A percentile compares a stretch with the other conserved stretches of the same genome.
Evolutionary conservation across 2,329 filamentous ascomycete species (phyloP).

Genomic region (Paraphoma chrysanthemicola): DNA sequence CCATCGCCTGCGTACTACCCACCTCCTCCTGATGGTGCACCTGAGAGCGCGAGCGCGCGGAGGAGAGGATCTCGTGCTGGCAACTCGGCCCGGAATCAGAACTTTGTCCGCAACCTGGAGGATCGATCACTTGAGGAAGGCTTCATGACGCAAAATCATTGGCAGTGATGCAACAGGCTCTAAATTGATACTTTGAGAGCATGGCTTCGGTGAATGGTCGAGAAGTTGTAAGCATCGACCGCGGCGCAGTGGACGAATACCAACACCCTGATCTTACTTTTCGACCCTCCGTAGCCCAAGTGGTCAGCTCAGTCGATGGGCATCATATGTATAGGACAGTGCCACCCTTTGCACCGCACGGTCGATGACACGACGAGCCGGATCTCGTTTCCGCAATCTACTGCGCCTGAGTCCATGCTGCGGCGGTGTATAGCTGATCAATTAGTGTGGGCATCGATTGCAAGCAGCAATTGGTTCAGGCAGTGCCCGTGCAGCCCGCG

Average conservation of each 20-base stretch:
- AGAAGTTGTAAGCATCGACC: background rate
- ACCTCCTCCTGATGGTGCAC: conserved; percentile 83
- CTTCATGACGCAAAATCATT: conserved; percentile 77
- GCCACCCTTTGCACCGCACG: too few species aligned
- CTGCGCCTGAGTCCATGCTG: conserved; percentile 7
- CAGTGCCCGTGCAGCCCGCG: background rate
- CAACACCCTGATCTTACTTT: background rate
- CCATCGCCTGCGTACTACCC: conserved; percentile 98
- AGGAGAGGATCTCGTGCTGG: conserved; percentile 78
- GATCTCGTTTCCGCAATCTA: conserved; percentile 18
- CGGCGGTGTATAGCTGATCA: conserved; percentile 12
- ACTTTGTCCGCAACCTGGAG: conserved; percentile 94
- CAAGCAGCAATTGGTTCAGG: background rate
- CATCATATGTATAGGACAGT: too few species aligned
- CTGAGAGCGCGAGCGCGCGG: conserved; percentile 70
- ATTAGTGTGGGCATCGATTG: background rate
- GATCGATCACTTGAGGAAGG: conserved; percentile 94
- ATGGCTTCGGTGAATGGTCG: background rate
- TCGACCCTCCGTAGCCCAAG: background rate
- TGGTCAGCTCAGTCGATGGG: too few species aligned
- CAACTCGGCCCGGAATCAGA: conserved; percentile 69
- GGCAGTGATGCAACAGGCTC: conserved; percentile 59
- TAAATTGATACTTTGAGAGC: conserved; percentile 10
- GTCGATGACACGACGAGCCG: conserved; percentile 3
- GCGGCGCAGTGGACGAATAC: background rate